phyloP scores from a whole-genome alignment of 495 filamentous ascomycete genomes.

The Tuber microsphaerosporum region DNA sequence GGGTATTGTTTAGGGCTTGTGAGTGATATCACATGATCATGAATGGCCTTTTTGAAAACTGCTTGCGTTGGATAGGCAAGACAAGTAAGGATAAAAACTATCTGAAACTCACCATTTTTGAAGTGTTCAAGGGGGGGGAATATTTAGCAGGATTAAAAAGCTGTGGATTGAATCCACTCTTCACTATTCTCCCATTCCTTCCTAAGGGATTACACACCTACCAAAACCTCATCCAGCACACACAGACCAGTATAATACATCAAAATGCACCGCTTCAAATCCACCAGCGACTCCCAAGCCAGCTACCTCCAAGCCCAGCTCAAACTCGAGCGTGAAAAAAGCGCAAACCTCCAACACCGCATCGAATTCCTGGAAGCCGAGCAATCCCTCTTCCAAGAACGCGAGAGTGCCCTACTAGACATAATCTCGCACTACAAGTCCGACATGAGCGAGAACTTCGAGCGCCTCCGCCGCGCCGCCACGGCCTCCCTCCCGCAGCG shows the following conservation, averaged over 20 bases:
- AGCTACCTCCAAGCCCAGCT: background rate
- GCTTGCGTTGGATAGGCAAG: background rate
- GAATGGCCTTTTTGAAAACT: background rate
- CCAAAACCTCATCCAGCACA: background rate
- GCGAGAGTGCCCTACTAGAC: background rate
- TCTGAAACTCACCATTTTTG: background rate
- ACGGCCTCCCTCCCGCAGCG: background rate
- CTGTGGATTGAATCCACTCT: background rate
- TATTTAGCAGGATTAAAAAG: background rate
- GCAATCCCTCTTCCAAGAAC: background rate
- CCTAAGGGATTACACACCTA: background rate
- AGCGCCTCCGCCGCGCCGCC: background rate
- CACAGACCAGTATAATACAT: background rate
- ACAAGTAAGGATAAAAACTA: background rate
- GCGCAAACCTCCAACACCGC: background rate
- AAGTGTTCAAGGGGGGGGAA: background rate
- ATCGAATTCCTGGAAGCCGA: background rate
- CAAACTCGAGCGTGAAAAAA: background rate
- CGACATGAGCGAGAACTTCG: slow-evolving; percentile 1
- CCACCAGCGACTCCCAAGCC: background rate
- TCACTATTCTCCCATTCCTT: background rate
- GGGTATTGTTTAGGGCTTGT: background rate
- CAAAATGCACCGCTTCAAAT: background rate
- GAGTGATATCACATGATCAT: background rate
- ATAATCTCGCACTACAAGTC: background rate